Base-by-base conservation (phyloP, 306 rosid species). In the Dryas alaskensis region DNA sequence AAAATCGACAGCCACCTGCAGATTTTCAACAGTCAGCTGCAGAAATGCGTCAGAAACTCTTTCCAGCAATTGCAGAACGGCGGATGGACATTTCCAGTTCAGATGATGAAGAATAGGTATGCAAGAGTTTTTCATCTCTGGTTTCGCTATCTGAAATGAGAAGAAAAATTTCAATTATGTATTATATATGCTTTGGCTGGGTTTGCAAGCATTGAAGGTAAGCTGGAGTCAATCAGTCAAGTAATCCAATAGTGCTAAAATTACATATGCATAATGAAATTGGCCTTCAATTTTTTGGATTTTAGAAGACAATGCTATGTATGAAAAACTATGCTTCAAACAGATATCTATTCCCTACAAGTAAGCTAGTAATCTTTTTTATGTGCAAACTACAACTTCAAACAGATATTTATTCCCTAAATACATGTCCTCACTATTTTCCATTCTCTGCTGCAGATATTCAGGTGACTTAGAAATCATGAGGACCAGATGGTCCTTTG, bases 61-160 rank as follows among this genome's bases (percentile, higher is more conserved):
- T 94, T 70, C 99, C 99, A 0, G 93, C 95, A n/a, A 89, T 92
- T 50, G 83, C 80, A 6, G 96, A 40, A 70, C 73, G 92, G 65
- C 86, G 96, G 53, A 37, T 83, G 48, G 83, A 65, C 19, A 70
- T 78, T 8, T 91, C 88, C 12, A 84, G 89, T 74, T 92, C 98
- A n/a, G 97, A 89, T 64, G 91, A 88, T 10, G 81, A 86, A 42
- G 58, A 53, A 42, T 60, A 80, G 73, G 72, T 73, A 52, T 49
- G 57, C 67, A 31, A 8, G 22, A 78, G 59, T n/a, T 68, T 44
- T 17, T 70, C 44, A 69, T 67, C 69, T 39, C 69, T 63, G 19
- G 19, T 3, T 8, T 37, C 13, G 13, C n/a, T n/a, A 65, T 10
- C n/a, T 4, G 8, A 47, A 65, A 45, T 16, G 14, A 65, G 13